Conservation (phyloP, 1,284 basidiomycete genomes). For the Neonothopanus nambi region DNA sequence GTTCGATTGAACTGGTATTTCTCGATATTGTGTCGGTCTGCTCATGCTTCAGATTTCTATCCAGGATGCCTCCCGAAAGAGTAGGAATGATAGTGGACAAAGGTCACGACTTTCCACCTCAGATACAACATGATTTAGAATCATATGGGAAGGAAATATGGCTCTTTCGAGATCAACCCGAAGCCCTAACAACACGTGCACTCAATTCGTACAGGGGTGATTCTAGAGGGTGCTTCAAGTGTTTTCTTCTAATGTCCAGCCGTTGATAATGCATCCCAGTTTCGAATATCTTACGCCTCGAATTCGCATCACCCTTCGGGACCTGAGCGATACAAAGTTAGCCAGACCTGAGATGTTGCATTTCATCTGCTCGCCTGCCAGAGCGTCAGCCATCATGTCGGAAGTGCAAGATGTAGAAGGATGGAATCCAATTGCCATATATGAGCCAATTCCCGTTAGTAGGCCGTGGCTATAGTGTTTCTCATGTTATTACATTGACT, state of each 20-base stretch:
- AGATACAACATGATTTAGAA: slow-evolving; percentile 59
- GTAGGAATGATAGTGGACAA: slow-evolving; percentile 85
- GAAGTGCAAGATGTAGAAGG: slow-evolving; percentile 54
- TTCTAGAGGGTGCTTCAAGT: slow-evolving; percentile 55
- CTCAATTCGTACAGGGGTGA: slow-evolving; percentile 81
- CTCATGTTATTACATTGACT: background rate
- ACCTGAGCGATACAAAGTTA: slow-evolving; percentile 59
- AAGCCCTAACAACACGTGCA: slow-evolving; percentile 67
- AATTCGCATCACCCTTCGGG: slow-evolving; percentile 68
- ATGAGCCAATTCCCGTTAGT: slow-evolving; percentile 84
- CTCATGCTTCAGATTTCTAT: background rate
- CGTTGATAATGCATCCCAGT: slow-evolving; percentile 42
- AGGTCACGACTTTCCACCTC: slow-evolving; percentile 75
- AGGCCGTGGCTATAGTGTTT: slow-evolving; percentile 1
- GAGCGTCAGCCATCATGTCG: slow-evolving; percentile 68
- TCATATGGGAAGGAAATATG: slow-evolving; percentile 79
- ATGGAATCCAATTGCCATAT: slow-evolving; percentile 74
- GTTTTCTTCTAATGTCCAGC: too few relatives aligned
- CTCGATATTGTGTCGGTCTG: background rate
- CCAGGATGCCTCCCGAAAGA: slow-evolving; percentile 60
- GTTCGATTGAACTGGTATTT: slow-evolving; percentile 37
- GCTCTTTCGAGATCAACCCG: slow-evolving; percentile 65
- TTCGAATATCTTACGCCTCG: slow-evolving; percentile 84
- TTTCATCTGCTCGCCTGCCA: slow-evolving; percentile 81
- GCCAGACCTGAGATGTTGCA: slow-evolving; percentile 67